phyloP scores from a whole-genome alignment of 768 basidiomycete genomes.

The Pleurotus pulmonarius region DNA sequence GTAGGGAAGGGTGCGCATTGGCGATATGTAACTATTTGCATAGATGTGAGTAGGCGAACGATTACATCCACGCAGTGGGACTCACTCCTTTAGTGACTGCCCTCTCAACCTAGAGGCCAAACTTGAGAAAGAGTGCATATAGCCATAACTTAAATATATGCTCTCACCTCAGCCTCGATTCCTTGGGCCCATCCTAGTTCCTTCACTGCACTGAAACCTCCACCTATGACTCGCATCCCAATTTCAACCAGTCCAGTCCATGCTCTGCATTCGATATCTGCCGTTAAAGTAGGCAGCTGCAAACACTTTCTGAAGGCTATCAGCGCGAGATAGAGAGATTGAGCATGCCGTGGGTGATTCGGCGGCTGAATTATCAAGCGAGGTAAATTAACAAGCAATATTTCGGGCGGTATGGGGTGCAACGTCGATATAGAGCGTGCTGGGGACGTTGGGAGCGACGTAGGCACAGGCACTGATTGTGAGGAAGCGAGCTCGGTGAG shows the following conservation, averaged over 20 bases:
- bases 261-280: conserved; percentile 63
- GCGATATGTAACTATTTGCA: background rate
- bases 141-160: background rate
- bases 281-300: conserved; percentile 39
- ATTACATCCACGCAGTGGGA: conserved; percentile 10
- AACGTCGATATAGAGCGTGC: background rate
- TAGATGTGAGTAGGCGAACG: conserved; percentile 51
- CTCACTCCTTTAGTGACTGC: conserved; percentile 70
- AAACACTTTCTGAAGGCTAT: conserved; percentile 57
- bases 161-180: conserved; percentile 50
- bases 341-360: conserved; percentile 48
- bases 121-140: background rate
- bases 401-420: conserved; percentile 26
- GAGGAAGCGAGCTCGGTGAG: conserved; percentile 4
- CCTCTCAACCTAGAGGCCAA: conserved; percentile 45
- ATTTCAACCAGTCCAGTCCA: conserved; percentile 70
- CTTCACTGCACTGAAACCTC: conserved; percentile 34
- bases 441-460: conserved; percentile 1
- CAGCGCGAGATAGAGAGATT: conserved; percentile 54
- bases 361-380: conserved; percentile 61
- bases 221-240: conserved; percentile 52
- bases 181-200: conserved; percentile 44
- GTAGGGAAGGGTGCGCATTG: conserved; percentile 56
- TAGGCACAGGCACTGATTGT: background rate
- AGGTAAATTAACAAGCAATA: conserved; percentile 62